phyloP scores from a whole-genome alignment of 495 filamentous ascomycete genomes.

The Chaetomium tenue region DNA sequence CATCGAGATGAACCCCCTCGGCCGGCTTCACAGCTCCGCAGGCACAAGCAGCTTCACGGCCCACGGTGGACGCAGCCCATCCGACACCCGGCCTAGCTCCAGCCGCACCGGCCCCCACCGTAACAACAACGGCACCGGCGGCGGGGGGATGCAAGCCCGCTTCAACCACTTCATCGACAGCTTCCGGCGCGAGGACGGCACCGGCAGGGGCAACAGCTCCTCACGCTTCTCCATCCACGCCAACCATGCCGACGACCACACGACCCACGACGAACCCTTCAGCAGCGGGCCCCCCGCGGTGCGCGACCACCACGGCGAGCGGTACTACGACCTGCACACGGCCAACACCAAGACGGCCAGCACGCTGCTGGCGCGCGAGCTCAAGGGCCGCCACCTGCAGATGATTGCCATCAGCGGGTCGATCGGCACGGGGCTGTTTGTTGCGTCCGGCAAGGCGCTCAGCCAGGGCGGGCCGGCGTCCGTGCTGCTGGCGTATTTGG shows the following conservation, averaged over 20 bases:
- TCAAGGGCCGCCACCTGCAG: conserved; percentile 86
- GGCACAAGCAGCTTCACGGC: conserved; percentile 26
- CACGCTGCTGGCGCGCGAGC: conserved; percentile 59
- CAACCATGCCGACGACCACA: conserved; percentile 14
- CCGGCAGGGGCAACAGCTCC: not conserved
- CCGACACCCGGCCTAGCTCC: not conserved
- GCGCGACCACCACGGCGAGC: conserved; percentile 19
- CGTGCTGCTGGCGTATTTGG: conserved; percentile 72
- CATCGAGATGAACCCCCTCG: conserved; percentile 32
- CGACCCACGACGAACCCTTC: too few species aligned
- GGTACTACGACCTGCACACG: conserved; percentile 34
- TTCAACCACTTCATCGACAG: conserved; percentile 33
- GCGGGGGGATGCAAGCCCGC: conserved; percentile 20
- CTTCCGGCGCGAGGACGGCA: conserved; percentile 31
- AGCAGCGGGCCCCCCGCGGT: conserved; percentile 2
- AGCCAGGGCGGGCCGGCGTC: conserved; percentile 81
- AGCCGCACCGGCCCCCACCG: not conserved
- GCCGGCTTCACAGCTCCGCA: conserved; percentile 23
- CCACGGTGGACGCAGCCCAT: not conserved
- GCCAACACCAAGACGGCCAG: conserved; percentile 32
- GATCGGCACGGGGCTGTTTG: conserved; percentile 92
- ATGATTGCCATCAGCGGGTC: conserved; percentile 98
- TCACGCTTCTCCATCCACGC: conserved; percentile 9
- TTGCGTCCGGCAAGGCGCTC: conserved; percentile 78
- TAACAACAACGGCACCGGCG: not conserved